Evolutionary conservation across 169 alveolate species (phyloP), one percentile per base, ranked within the genome.

Genomic region (Plasmodium yoelii): DNA sequence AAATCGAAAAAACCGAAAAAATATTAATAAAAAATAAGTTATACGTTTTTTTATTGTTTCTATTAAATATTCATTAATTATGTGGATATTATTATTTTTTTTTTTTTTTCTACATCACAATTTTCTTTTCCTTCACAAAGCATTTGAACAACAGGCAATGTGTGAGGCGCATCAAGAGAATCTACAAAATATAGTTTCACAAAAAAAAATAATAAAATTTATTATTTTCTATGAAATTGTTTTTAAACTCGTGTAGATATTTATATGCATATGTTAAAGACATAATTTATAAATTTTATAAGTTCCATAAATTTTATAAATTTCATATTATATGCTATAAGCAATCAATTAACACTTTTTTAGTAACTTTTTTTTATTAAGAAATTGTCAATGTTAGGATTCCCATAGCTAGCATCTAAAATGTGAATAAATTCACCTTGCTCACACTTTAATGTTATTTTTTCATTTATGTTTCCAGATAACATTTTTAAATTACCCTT

Each of bases 401-500:
- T 86, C 69, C 91, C 91, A 86, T 86, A 86, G 47, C 91, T 86
- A 46, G 91, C 91, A 63, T 86, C 91, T 63, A 86, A 86, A 59
- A 86, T 70, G 19, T 86, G 91, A 51, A 86, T 70, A n/a, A 56
- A 44, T 64, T 86, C 46, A 9, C 24, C 4, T 12, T 49, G 24
- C 2, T 44, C 87, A 42, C 91, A 86, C 26, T 60, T 51, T 53
- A 86, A 73, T 59, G 55, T 86, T 71, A 86, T 71, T 12, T 15
- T 86, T 68, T 86, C 91, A 57, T 86, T 70, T 49, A 86, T 60
- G 49, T 68, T 60, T 28, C 87, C 86, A 44, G 39, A 69, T 69
- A 46, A 34, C 1, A 86, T 86, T 86, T 86, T 86, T 70, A 86
- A 47, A 70, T 72, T n/a, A 2, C 72, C 87, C 22, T 60, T 60